These are phyloP conservation scores for Trypanosoma rangeli DNA, from an alignment of 208 protist genomes.

Conservation along the genomic window DNA sequence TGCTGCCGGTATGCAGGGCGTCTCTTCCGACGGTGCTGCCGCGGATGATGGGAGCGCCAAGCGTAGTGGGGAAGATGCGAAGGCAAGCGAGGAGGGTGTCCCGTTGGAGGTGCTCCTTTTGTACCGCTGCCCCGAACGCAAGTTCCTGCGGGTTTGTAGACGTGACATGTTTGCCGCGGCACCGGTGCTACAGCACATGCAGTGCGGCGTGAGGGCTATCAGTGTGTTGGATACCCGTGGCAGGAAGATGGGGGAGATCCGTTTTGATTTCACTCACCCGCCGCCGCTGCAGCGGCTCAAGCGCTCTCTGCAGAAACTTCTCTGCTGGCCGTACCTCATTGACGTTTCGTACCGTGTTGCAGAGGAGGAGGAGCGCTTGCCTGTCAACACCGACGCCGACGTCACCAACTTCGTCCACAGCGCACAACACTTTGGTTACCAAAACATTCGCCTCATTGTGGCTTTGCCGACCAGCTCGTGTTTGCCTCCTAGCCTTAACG, in stretches of 20 bases:
- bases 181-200: not conserved
- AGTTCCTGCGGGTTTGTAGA: not conserved
- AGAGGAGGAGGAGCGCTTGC: conserved; percentile 5
- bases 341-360: not conserved
- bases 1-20: not conserved
- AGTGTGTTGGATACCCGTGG: not conserved
- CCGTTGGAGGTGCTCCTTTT: not conserved
- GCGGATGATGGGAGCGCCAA: not conserved
- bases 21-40: not conserved
- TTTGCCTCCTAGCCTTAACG: not conserved
- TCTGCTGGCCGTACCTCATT: not conserved
- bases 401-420: conserved; percentile 24
- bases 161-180: not conserved
- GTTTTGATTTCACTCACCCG: not conserved
- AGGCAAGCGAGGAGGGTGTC: not conserved
- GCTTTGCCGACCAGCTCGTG: not conserved
- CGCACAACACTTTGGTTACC: conserved; percentile 25
- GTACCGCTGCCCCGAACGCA: not conserved
- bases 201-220: not conserved
- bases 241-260: conserved; percentile 1
- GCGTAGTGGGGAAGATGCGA: not conserved
- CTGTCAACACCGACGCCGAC: conserved; percentile 24
- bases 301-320: not conserved
- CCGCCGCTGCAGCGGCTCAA: not conserved
- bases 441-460: conserved; percentile 25